A percentile compares a stretch with the other conserved stretches of the same genome.
phyloP scores from a whole-genome alignment of 345 rosid genomes.

The Eucalyptus marginata region DNA sequence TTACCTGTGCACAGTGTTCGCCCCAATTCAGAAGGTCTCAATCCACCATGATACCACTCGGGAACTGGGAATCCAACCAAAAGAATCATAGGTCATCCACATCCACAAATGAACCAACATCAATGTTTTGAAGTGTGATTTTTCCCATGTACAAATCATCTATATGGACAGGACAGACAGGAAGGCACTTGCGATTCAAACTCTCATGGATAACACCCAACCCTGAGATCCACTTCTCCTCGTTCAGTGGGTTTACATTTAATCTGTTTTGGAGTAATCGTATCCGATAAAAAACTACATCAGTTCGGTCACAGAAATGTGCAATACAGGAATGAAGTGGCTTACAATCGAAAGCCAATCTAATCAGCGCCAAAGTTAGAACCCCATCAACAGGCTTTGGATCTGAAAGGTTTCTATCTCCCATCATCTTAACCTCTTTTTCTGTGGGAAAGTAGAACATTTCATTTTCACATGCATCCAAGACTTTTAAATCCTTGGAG shows the following conservation, averaged over 20 bases:
- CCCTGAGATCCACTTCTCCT: slow-evolving; percentile 46
- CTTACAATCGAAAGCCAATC: slow-evolving; percentile 57
- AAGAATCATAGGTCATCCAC: slow-evolving; percentile 3
- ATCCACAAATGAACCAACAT: slow-evolving; percentile 43
- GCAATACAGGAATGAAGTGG: slow-evolving; percentile 47
- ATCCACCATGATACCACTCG: slow-evolving; percentile 1
- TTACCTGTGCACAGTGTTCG: background rate
- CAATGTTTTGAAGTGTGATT: slow-evolving; percentile 70
- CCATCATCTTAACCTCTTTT: slow-evolving; percentile 90
- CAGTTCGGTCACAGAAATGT: slow-evolving; percentile 59
- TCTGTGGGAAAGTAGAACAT: slow-evolving; percentile 66
- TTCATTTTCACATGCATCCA: slow-evolving; percentile 34
- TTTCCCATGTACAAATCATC: slow-evolving; percentile 59
- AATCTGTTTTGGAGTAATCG: slow-evolving; percentile 53
- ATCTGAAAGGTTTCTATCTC: slow-evolving; percentile 69
- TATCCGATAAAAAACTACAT: slow-evolving; percentile 39
- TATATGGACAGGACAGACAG: slow-evolving; percentile 65
- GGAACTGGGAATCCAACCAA: background rate
- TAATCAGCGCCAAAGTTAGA: slow-evolving; percentile 53
- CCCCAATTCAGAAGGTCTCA: slow-evolving; percentile 4
- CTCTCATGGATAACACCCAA: slow-evolving; percentile 53
- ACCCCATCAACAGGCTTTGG: slow-evolving; percentile 82
- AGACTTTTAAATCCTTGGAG: slow-evolving; percentile 64
- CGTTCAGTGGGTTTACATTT: slow-evolving; percentile 28
- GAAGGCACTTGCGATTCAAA: slow-evolving; percentile 48